Conservation (phyloP, 805 yeast genomes). For the Candida schatavii region DNA sequence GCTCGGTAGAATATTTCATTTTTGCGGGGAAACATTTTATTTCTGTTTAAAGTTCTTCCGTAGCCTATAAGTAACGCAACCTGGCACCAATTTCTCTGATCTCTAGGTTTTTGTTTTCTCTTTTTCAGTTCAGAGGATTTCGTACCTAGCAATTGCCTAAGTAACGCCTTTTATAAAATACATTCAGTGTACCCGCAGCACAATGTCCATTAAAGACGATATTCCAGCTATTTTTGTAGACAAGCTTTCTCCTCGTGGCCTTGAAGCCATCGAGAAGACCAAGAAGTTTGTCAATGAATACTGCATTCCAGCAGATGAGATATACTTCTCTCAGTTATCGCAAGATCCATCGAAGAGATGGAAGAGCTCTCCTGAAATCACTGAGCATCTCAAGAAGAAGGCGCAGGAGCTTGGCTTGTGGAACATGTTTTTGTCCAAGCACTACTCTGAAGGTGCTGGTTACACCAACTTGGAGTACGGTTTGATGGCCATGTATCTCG, state of each 20-base stretch:
- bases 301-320: slow-evolving; percentile 54
- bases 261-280: slow-evolving; percentile 36
- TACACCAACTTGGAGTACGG: slow-evolving; percentile 63
- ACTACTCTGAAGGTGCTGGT: slow-evolving; percentile 52
- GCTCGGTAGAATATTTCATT: too few species aligned
- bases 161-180: too few species aligned
- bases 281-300: slow-evolving; percentile 55
- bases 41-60: too few species aligned
- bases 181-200: neutral
- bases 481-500: slow-evolving; percentile 61
- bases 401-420: slow-evolving; percentile 55
- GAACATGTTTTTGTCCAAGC: slow-evolving; percentile 56
- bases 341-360: slow-evolving; percentile 44
- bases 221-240: slow-evolving; percentile 41
- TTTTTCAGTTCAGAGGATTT: neutral
- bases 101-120: neutral
- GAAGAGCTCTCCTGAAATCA: slow-evolving; percentile 44
- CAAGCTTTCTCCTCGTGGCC: slow-evolving; percentile 32
- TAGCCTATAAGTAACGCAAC: too few species aligned
- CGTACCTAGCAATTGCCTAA: too few species aligned
- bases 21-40: too few species aligned
- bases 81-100: too few species aligned
- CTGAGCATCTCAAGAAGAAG: slow-evolving; percentile 50
- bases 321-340: slow-evolving; percentile 40
- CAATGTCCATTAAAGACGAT: slow-evolving; percentile 26